Evolutionary conservation across 805 yeast genomes (phyloP).

Genomic region (Metschnikowia lachancei): DNA sequence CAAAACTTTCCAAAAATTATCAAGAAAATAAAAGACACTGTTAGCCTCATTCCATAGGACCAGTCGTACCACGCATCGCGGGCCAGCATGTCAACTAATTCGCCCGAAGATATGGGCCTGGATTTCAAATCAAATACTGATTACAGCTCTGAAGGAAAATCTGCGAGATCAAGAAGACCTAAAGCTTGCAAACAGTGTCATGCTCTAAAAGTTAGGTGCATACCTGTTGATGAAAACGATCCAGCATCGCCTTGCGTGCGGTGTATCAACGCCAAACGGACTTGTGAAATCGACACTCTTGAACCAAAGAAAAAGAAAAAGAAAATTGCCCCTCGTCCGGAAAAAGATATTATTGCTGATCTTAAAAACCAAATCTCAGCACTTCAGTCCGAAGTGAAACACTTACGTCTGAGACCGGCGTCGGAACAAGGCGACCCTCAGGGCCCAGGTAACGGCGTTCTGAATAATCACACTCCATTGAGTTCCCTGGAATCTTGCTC

Average conservation of each 20-base stretch:
- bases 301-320: conserved; percentile 53
- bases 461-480: not conserved
- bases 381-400: conserved; percentile 19
- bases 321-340: conserved; percentile 22
- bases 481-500: conserved; percentile 13
- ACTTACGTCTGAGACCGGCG: conserved; percentile 10
- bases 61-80: not conserved
- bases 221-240: conserved; percentile 60
- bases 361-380: conserved; percentile 23
- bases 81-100: conserved; percentile 7
- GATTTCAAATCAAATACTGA: conserved; percentile 6
- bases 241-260: conserved; percentile 69
- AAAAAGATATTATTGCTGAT: conserved; percentile 20
- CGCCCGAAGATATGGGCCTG: conserved; percentile 13
- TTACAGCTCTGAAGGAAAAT: conserved; percentile 6
- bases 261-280: conserved; percentile 60
- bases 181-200: conserved; percentile 78
- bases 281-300: conserved; percentile 65
- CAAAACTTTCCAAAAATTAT: too few species aligned
- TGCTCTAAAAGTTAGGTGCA: conserved; percentile 77
- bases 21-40: not conserved
- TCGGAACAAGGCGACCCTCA: conserved; percentile 1
- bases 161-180: conserved; percentile 35
- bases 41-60: not conserved
- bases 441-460: conserved; percentile 1